Conservation (phyloP, 2,329 filamentous ascomycete species). For the Huntiella moniliformis region DNA sequence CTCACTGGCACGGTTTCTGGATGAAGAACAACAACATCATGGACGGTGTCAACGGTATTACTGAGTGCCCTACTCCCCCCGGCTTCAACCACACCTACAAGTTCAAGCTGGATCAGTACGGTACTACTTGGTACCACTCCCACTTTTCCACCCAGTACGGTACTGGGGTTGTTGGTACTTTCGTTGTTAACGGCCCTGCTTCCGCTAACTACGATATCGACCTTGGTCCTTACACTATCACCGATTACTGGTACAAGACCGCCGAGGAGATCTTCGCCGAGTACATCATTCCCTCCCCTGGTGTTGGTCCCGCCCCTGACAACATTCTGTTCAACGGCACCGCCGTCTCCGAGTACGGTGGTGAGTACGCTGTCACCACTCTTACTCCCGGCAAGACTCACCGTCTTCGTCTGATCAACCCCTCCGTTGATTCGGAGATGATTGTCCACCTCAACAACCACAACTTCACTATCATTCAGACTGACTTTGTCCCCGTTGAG, state of each 20-base stretch:
- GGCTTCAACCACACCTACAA: slow-evolving; percentile 19
- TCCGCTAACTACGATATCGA: slow-evolving; percentile 37
- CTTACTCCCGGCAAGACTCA: slow-evolving; percentile 35
- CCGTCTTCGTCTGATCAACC: slow-evolving; percentile 41
- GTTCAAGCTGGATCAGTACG: slow-evolving; percentile 23
- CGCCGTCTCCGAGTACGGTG: slow-evolving; percentile 12
- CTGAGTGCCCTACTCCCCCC: slow-evolving; percentile 24
- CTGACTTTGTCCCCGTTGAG: slow-evolving; percentile 42
- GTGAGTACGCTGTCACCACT: slow-evolving; percentile 19
- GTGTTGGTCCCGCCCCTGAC: slow-evolving; percentile 19
- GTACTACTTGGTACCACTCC: slow-evolving; percentile 26
- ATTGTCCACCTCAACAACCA: slow-evolving; percentile 42
- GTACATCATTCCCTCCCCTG: slow-evolving; percentile 12
- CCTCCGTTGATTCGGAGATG: slow-evolving; percentile 30
- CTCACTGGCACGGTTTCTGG: slow-evolving; percentile 32
- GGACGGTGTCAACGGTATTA: slow-evolving; percentile 27
- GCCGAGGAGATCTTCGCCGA: slow-evolving; percentile 13
- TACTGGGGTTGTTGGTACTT: slow-evolving; percentile 40
- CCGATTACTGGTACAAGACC: slow-evolving; percentile 42
- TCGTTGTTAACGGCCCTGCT: slow-evolving; percentile 37
- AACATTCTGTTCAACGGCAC: slow-evolving; percentile 45
- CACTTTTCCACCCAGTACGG: slow-evolving; percentile 41
- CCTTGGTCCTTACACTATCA: slow-evolving; percentile 26
- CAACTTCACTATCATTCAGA: slow-evolving; percentile 42
- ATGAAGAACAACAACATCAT: slow-evolving; percentile 25